A percentile compares a stretch with the other conserved stretches of the same genome.
Conservation (phyloP, 495 filamentous ascomycete species). For the Penicillium simplicissimum region DNA sequence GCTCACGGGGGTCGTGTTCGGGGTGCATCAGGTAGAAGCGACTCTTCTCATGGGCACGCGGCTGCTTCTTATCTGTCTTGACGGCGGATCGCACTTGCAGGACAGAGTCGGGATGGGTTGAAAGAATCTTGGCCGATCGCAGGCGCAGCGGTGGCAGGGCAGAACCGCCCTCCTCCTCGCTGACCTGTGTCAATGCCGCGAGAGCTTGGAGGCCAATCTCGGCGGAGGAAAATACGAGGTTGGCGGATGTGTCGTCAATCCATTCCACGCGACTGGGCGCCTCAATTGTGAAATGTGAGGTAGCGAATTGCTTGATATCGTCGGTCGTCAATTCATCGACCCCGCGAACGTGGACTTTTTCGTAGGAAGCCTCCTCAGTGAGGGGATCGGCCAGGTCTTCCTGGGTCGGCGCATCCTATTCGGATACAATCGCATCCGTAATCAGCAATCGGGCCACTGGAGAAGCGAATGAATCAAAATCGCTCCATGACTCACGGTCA, state of each 20-base stretch:
- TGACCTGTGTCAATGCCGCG: constrained; percentile 54
- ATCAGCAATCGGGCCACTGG: background rate
- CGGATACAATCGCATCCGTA: background rate
- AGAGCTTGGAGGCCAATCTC: constrained; percentile 74
- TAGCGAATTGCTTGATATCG: constrained; percentile 70
- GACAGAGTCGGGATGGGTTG: constrained; percentile 64
- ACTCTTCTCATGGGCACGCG: constrained; percentile 75
- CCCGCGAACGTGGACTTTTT: constrained; percentile 80
- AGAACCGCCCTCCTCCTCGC: constrained; percentile 38
- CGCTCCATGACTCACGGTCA: constrained; percentile 32
- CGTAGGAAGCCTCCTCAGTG: constrained; percentile 37
- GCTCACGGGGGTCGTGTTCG: constrained; percentile 80
- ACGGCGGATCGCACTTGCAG: constrained; percentile 75
- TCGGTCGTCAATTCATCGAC: constrained; percentile 78
- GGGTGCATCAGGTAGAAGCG: constrained; percentile 90
- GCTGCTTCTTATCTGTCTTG: constrained; percentile 73
- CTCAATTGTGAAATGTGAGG: constrained; percentile 59
- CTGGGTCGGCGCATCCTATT: constrained; percentile 27
- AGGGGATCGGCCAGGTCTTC: constrained; percentile 31
- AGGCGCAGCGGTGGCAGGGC: constrained; percentile 49
- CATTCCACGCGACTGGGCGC: constrained; percentile 72
- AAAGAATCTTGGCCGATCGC: constrained; percentile 62
- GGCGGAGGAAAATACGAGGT: constrained; percentile 71
- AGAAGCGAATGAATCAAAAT: background rate
- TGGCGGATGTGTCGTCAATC: constrained; percentile 93